Evolutionary conservation across 495 filamentous ascomycete species (phyloP).

Genomic region (Parmelia sp.): DNA sequence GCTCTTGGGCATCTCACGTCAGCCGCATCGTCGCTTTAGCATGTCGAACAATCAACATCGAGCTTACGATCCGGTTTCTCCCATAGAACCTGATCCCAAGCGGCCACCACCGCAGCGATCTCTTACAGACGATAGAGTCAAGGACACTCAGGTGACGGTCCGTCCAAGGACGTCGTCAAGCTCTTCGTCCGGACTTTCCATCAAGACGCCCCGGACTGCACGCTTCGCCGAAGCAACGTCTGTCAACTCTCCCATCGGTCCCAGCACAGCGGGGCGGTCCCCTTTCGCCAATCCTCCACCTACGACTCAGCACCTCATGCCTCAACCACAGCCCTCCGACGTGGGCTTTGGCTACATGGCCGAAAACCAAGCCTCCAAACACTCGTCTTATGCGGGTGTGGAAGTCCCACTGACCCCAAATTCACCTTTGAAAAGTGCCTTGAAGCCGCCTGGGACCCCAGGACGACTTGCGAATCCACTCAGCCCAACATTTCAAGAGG

Average conservation of each 20-base stretch:
- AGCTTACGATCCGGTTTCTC: slow-evolving; percentile 15
- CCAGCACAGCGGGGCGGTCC: slow-evolving; percentile 39
- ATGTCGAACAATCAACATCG: slow-evolving; percentile 24
- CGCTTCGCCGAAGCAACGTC: slow-evolving; percentile 88
- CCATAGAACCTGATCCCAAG: slow-evolving; percentile 16
- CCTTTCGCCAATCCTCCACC: slow-evolving; percentile 64
- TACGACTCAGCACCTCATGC: slow-evolving; percentile 50
- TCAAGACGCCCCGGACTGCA: slow-evolving; percentile 73
- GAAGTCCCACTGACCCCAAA: slow-evolving; percentile 54
- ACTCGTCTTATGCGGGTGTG: slow-evolving; percentile 38
- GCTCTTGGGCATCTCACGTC: slow-evolving; percentile 19
- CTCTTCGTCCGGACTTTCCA: slow-evolving; percentile 51
- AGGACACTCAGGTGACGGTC: slow-evolving; percentile 17
- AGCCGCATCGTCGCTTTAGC: slow-evolving; percentile 19
- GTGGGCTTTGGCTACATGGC: slow-evolving; percentile 88
- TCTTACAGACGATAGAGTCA: slow-evolving; percentile 20
- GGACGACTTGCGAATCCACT: slow-evolving; percentile 58
- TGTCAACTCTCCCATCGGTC: slow-evolving; percentile 75
- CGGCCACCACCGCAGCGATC: slow-evolving; percentile 3
- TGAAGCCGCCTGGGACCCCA: slow-evolving; percentile 77
- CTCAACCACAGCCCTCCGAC: slow-evolving; percentile 67
- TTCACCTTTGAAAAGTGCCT: slow-evolving; percentile 75
- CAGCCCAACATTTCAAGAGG: slow-evolving; percentile 84
- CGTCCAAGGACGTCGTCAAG: slow-evolving; percentile 35
- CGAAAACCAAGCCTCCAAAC: slow-evolving; percentile 47